Evolutionary conservation across 495 filamentous ascomycete genomes (phyloP).

Genomic region (Penicillium alfredii): DNA sequence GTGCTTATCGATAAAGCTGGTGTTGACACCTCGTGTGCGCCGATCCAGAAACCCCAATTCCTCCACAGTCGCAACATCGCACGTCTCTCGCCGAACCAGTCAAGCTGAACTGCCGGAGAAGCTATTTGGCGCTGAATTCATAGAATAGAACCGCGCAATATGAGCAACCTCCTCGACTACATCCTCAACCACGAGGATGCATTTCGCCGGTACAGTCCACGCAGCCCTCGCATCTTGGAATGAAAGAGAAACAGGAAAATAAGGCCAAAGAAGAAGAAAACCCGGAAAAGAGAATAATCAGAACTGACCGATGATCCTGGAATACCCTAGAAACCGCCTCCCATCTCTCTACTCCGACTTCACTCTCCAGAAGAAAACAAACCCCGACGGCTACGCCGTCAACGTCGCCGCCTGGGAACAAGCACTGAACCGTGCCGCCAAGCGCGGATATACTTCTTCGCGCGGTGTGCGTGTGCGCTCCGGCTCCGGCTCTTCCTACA

Average conservation of each 20-base stretch:
- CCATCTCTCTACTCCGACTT: constrained; percentile 96
- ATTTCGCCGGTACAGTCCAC: constrained; percentile 51
- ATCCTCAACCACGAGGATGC: constrained; percentile 57
- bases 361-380: constrained; percentile 64
- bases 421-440: constrained; percentile 61
- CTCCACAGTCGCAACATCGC: too few species aligned
- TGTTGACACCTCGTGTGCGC: too few species aligned
- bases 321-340: constrained; percentile 61
- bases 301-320: too few species aligned
- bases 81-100: too few species aligned
- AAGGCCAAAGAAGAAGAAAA: too few species aligned
- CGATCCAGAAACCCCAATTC: too few species aligned
- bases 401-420: constrained; percentile 81
- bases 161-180: constrained; percentile 57
- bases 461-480: constrained; percentile 24
- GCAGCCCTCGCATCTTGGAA: neutral
- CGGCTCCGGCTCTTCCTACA: constrained; percentile 8
- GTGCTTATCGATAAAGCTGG: constrained; percentile 31
- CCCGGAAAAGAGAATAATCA: too few species aligned
- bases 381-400: constrained; percentile 84
- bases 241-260: too few species aligned
- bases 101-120: too few species aligned
- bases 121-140: too few species aligned
- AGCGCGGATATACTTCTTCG: constrained; percentile 57
- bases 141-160: constrained; percentile 23